Percentiles rank a stretch among this genome's conserved stretches.
Evolutionary conservation across 371 early-diverging fungal genomes (phyloP).

Genomic region (Mucor velutinosus): DNA sequence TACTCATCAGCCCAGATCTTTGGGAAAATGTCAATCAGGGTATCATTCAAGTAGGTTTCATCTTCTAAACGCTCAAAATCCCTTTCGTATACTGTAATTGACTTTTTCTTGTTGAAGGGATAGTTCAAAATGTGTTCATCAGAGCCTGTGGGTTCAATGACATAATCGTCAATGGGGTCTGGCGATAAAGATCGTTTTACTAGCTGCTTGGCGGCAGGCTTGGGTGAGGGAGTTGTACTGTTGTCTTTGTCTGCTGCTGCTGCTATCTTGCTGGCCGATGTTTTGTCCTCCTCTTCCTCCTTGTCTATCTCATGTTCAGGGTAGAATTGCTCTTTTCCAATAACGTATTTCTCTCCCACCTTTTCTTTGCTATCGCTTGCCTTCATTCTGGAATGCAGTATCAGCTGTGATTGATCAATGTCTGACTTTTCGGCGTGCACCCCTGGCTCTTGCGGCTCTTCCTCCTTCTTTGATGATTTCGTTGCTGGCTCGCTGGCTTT

Average conservation of each 20-base stretch:
- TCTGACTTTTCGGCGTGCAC: not conserved
- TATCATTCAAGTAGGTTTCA: slow-evolving; percentile 21
- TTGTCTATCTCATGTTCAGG: not conserved
- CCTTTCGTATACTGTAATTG: slow-evolving; percentile 7
- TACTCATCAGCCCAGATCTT: slow-evolving; percentile 20
- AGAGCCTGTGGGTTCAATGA: not conserved
- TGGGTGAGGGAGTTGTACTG: not conserved
- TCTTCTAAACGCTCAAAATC: slow-evolving; percentile 14
- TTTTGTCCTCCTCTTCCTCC: not conserved
- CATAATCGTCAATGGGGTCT: slow-evolving; percentile 16
- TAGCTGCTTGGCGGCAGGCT: not conserved
- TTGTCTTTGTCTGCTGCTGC: not conserved
- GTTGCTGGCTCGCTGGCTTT: too few species aligned
- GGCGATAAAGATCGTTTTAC: not conserved
- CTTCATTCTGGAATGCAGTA: not conserved
- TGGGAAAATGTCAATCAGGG: slow-evolving; percentile 23
- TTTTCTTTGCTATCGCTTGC: not conserved
- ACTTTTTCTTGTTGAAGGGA: slow-evolving; percentile 12
- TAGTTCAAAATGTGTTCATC: slow-evolving; percentile 19
- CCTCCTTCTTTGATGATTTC: not conserved
- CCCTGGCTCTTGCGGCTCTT: not conserved
- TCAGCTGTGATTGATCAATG: not conserved
- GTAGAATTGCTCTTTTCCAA: not conserved
- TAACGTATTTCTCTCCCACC: not conserved
- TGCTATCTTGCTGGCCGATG: too few species aligned